phyloP scores from a whole-genome alignment of 495 filamentous ascomycete genomes.

The Paragyromitra xinjiangensis region DNA sequence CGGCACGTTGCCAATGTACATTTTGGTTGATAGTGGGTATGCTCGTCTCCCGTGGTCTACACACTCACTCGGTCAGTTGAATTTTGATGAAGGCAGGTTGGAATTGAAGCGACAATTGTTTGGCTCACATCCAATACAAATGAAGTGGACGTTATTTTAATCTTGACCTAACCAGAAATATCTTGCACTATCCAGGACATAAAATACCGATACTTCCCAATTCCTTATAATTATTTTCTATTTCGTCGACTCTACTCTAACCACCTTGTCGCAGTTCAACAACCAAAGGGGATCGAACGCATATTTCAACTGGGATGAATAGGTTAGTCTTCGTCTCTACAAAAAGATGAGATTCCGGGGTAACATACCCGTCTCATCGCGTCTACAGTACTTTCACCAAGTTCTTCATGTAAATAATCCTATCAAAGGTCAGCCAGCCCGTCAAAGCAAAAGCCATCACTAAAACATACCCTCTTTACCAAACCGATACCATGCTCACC shows the following conservation, averaged over 20 bases:
- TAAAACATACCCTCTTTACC: conserved; percentile 67
- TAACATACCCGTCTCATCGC: conserved; percentile 75
- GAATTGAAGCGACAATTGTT: no score
- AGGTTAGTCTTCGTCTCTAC: conserved; percentile 11
- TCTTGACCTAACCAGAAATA: not conserved
- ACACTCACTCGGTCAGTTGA: no score
- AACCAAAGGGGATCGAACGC: conserved; percentile 80
- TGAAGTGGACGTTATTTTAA: not conserved
- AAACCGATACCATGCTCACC: conserved; percentile 85
- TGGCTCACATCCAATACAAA: no score
- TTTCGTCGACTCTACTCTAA: conserved; percentile 68
- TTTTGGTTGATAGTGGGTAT: no score
- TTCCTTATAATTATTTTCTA: not conserved
- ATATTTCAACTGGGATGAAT: conserved; percentile 64
- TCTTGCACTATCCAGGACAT: not conserved
- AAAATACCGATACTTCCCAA: not conserved
- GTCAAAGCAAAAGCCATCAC: not conserved
- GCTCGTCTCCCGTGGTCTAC: no score
- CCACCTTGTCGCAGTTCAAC: conserved; percentile 82
- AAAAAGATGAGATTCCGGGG: not conserved
- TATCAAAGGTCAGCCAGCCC: conserved; percentile 2
- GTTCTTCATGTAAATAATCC: conserved; percentile 78
- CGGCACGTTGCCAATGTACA: no score
- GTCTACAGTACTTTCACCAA: conserved; percentile 77
- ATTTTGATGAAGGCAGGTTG: no score